Conservation (phyloP, 805 yeast species). For the Allodekkera sacchari region DNA sequence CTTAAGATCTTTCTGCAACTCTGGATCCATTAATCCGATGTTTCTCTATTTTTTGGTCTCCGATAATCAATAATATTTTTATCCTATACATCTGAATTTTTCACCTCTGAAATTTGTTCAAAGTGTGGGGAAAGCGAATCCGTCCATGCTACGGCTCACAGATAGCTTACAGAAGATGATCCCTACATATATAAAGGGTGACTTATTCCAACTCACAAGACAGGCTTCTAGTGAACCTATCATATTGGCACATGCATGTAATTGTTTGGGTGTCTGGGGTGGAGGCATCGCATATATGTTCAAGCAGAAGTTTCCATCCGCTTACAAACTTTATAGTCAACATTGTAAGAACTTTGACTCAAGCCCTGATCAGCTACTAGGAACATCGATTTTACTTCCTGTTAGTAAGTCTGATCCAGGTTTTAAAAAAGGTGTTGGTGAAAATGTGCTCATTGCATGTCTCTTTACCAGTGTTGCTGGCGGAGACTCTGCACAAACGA, state of each 20-base stretch:
- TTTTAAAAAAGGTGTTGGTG: conserved; percentile 17
- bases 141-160: background rate
- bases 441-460: conserved; percentile 43
- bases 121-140: background rate
- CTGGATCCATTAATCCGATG: conserved; percentile 12
- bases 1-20: conserved; percentile 7
- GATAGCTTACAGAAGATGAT: conserved; percentile 7
- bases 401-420: conserved; percentile 26
- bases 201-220: conserved; percentile 35
- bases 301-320: conserved; percentile 42
- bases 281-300: conserved; percentile 71
- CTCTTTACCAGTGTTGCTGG: conserved; percentile 63
- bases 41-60: too few species aligned
- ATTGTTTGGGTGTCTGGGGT: conserved; percentile 75
- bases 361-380: conserved; percentile 34
- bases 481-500: conserved; percentile 36
- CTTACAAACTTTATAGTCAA: conserved; percentile 40
- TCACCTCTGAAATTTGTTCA: background rate
- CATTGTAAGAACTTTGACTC: conserved; percentile 28
- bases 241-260: conserved; percentile 71
- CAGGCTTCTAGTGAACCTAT: conserved; percentile 23
- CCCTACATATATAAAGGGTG: conserved; percentile 45
- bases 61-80: too few species aligned
- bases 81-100: too few species aligned
- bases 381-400: conserved; percentile 42